Evolutionary conservation across 1,284 basidiomycete genomes (phyloP), one percentile per base, ranked within the genome.

Genomic region (Pyrrhoderma noxium): DNA sequence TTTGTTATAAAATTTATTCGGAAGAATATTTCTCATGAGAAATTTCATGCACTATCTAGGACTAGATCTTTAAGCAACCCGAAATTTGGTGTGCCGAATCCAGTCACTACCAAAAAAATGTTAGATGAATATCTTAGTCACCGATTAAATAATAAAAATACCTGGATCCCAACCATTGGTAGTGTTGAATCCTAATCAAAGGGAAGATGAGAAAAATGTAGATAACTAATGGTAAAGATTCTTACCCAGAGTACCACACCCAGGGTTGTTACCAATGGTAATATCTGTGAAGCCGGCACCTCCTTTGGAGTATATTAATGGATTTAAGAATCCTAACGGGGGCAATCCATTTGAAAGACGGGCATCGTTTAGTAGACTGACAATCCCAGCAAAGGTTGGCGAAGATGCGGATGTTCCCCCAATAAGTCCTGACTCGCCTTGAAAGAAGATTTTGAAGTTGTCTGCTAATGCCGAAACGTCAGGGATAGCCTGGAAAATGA

Each of bases 291-390:
- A 69, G 3, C 61, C 69, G 4, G 57, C 38, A 3, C 63, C 60
- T 0, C 70, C 71, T 1, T 49, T 60, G 18, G 64, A 59, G 57
- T 82, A 83, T 18, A 82, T 38, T 54, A 77, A 69, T 3, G 78
- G 80, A 60, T 84, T 83, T 51, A 83, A 65, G 64, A 82, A 83
- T 0, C 80, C 80, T 5, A 82, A 65, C 11, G 75, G 48, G 11
- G 66, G 54, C 56, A 70, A 71, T 0, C 72, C 70, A 2, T 64
- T 60, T 5, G 61, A 63, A 16, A 77, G 59, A n/a, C 75, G 70
- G 1, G 72, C 76, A 57, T 85, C 82, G 58, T 85, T 85, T 51
- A 85, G 65, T 56, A 83, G 70, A 0, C 79, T 69, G 2, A 85
- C 62, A 47, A 85, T 66, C 1, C 67, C 73, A 13, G 76, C 71